These are phyloP conservation scores for Martensiomyces pterosporus DNA, from an alignment of 192 early-diverging fungal species.

Conservation along the genomic window DNA sequence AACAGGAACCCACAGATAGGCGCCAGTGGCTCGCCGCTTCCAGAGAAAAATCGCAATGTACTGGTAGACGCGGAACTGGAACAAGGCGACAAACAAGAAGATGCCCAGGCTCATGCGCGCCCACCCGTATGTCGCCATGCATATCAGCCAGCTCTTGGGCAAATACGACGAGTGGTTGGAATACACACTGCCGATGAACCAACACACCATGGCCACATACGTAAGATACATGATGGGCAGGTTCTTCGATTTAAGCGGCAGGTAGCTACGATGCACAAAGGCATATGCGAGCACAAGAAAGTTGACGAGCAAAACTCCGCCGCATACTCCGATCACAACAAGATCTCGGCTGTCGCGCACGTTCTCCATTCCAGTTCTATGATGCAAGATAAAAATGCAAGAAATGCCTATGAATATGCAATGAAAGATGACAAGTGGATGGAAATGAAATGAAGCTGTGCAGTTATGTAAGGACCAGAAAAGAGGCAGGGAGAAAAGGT, in stretches of 20 bases:
- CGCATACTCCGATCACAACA: not conserved
- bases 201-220: constrained; percentile 29
- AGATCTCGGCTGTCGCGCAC: not conserved
- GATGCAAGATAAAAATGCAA: no score
- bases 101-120: constrained; percentile 37
- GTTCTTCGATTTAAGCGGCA: constrained; percentile 30
- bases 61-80: constrained; percentile 34
- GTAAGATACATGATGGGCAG: constrained; percentile 40
- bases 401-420: no score
- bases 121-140: constrained; percentile 35
- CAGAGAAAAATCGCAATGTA: not conserved
- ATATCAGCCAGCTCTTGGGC: constrained; percentile 26
- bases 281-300: constrained; percentile 26
- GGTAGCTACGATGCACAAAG: constrained; percentile 28
- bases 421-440: no score
- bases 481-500: no score
- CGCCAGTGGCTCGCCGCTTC: not conserved
- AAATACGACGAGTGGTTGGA: constrained; percentile 10
- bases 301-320: constrained; percentile 8
- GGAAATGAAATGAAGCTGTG: no score
- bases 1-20: not conserved
- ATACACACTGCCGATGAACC: constrained; percentile 29
- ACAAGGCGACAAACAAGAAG: constrained; percentile 23
- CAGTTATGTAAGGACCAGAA: no score
- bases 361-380: not conserved